Percentiles rank a stretch among this genome's conserved stretches.
These are phyloP conservation scores for Xylaria multiplex DNA, from an alignment of 2,329 filamentous ascomycete genomes.

Conservation along the genomic window DNA sequence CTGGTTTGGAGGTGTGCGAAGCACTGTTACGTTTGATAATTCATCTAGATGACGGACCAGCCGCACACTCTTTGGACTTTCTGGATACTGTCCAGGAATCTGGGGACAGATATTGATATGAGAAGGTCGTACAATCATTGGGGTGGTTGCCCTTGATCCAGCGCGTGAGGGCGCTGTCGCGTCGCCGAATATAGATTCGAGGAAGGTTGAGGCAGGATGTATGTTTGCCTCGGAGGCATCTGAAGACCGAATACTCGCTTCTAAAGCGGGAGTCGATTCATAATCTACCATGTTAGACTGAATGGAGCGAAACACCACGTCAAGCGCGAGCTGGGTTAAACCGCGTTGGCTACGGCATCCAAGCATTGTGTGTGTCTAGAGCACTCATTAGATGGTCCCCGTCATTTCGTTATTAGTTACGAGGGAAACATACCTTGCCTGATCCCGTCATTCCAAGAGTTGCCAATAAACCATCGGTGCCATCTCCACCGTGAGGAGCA, in stretches of 20 bases:
- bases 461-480: slow-evolving; percentile 88
- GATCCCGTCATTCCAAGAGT: slow-evolving; percentile 95
- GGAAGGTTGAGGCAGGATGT: slow-evolving; percentile 76
- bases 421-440: slow-evolving; percentile 76
- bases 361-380: slow-evolving; percentile 92
- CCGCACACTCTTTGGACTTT: slow-evolving; percentile 58
- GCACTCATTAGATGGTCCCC: slow-evolving; percentile 18
- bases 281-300: slow-evolving; percentile 75
- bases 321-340: slow-evolving; percentile 89
- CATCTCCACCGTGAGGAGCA: slow-evolving; percentile 75
- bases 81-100: slow-evolving; percentile 42
- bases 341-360: slow-evolving; percentile 88
- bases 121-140: slow-evolving; percentile 70
- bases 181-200: slow-evolving; percentile 82
- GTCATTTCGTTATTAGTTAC: not conserved
- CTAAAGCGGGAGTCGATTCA: slow-evolving; percentile 66
- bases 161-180: slow-evolving; percentile 64
- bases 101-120: slow-evolving; percentile 44
- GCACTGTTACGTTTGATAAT: slow-evolving; percentile 41
- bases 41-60: slow-evolving; percentile 52
- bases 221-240: slow-evolving; percentile 86
- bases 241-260: slow-evolving; percentile 78
- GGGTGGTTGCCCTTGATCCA: slow-evolving; percentile 74
- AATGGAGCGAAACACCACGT: slow-evolving; percentile 87
- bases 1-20: slow-evolving; percentile 46